A percentile compares a stretch with the other conserved stretches of the same genome.
phyloP scores from a whole-genome alignment of 2,329 filamentous ascomycete species.

The Stagonosporopsis tanaceti region DNA sequence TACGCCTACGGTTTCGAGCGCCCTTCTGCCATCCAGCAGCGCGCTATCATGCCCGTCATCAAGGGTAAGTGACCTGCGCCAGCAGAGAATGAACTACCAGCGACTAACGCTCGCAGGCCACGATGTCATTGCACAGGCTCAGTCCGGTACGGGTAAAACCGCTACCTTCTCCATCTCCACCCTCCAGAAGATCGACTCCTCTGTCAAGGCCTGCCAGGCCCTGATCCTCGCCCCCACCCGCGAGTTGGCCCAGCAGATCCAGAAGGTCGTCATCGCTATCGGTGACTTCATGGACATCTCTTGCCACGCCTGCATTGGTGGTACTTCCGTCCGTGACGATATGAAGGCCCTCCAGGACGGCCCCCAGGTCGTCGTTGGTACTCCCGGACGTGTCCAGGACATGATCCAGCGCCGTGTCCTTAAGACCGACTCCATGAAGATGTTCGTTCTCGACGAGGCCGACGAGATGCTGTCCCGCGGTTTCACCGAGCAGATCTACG shows the following conservation, averaged over 20 bases:
- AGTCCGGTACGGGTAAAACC: conserved; percentile 99
- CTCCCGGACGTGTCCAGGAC: conserved; percentile 97
- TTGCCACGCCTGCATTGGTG: conserved; percentile 99
- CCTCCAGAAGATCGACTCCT: conserved; percentile 97
- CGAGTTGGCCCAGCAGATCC: conserved; percentile 98
- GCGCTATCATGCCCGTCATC: conserved; percentile 99
- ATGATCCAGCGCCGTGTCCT: conserved; percentile 99
- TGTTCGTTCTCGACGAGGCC: conserved; percentile 99
- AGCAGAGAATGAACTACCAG: conserved; percentile 6
- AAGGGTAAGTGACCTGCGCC: conserved; percentile 73
- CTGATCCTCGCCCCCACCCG: conserved; percentile 97
- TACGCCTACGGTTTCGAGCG: conserved; percentile 99
- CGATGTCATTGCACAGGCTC: conserved; percentile 99
- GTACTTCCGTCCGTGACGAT: conserved; percentile 96
- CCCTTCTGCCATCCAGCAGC: conserved; percentile 99
- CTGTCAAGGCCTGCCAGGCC: conserved; percentile 95
- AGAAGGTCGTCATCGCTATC: conserved; percentile 98
- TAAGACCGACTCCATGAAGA: conserved; percentile 98
- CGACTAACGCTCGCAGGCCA: conserved; percentile 64
- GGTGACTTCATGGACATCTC: conserved; percentile 99
- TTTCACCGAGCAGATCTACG: conserved; percentile 99
- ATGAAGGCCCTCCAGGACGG: conserved; percentile 98
- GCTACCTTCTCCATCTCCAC: conserved; percentile 99
- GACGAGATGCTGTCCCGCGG: conserved; percentile 99
- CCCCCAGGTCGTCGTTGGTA: conserved; percentile 96